Evolutionary conservation across 2,329 filamentous ascomycete species (phyloP), one percentile per base, ranked within the genome.

Genomic region (Phoma sp.): DNA sequence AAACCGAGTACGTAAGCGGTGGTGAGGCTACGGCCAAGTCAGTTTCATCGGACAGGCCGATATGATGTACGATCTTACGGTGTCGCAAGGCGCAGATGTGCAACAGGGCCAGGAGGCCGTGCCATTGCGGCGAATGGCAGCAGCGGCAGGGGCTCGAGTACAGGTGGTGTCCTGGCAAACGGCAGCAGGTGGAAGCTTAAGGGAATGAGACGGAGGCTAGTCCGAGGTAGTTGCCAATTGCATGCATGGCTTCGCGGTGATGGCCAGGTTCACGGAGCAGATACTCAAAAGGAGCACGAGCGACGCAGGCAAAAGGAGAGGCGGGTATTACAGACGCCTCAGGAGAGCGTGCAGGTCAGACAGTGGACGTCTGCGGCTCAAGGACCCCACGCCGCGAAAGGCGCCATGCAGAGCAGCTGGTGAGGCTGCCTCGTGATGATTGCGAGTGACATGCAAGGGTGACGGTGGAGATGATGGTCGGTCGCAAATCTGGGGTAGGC

Each of bases 1-100:
- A 68, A 64, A 7, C 53, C 71, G 7, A 74, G 60, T 7, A 64
- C 2, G 50, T 72, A 74, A 30, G 71, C 71, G 29, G 61, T 62
- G 29, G 56, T 61, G 30, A 67, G 59, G 4, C 64, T 68, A 39
- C 7, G 26, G 33, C 10, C 20, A 23, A 4, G 36, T 49, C 43
- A 47, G 47, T 47, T 14, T 14, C n/a, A n/a, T 40, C 43, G 49
- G 45, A 38, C 14, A 29, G 34, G 39, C 17, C 47, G 47, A 39
- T n/a, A 23, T 15, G 32, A n/a, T 18, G 17, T 42, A 34, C 17
- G 29, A 11, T 30, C 38, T 50, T 42, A 53, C 43, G 39, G 42
- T 56, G 51, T 51, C 26, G 37, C 47, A 42, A 56, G 53, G 42
- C 42, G 47, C 37, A 50, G 42, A 33, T 32, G 46, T 53, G 43